Evolutionary conservation across 1,284 basidiomycete genomes (phyloP), one percentile per base, ranked within the genome.

Genomic region (Taiwanofungus camphoratus): DNA sequence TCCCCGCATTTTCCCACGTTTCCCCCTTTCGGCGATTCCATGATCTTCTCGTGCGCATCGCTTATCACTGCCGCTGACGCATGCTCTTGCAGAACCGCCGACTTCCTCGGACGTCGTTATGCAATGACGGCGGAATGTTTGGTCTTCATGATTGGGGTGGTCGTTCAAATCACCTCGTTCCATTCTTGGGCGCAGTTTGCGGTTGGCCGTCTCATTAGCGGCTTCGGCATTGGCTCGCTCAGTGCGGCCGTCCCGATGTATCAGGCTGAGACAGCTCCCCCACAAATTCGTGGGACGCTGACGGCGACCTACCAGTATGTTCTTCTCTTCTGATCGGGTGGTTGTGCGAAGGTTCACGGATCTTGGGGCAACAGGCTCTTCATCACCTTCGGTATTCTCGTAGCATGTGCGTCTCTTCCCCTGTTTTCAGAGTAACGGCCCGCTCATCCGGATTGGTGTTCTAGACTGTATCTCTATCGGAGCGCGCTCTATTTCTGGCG

Each of bases 201-300:
- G 22, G 76, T 91, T 39, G 87, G 87, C 6, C 74, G 87, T 21
- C 67, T 87, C 33, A 63, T 89, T 41, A 73, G 77, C 32, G 86
- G 82, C 35, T 55, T 87, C 21, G 81, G 76, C 29, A 77, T 89
- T 33, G 87, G 87, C 21, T 82, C 80, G 0, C 71, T 88, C 4
- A 80, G 77, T 37, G 82, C 84, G 27, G 84, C 81, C 1, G 87
- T 92, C 0, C 89, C 88, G 1, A 80, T 84, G 62, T 87, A 85
- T 58, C 80, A 85, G 69, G 80, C 82, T 5, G 86, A 89, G 61
- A 81, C 81, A 0, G 83, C 85, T 0, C 87, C 88, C 2, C 70
- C 82, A 13, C 79, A 87, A 51, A 81, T 92, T 42, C 77, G 88
- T 49, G 87, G 88, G 18, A 77, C 85, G 1, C 65, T 89, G 19